A percentile compares a stretch with the other conserved stretches of the same genome.
These are phyloP conservation scores for Wickerhamomyces chambardii DNA, from an alignment of 805 yeast genomes.

Conservation along the genomic window DNA sequence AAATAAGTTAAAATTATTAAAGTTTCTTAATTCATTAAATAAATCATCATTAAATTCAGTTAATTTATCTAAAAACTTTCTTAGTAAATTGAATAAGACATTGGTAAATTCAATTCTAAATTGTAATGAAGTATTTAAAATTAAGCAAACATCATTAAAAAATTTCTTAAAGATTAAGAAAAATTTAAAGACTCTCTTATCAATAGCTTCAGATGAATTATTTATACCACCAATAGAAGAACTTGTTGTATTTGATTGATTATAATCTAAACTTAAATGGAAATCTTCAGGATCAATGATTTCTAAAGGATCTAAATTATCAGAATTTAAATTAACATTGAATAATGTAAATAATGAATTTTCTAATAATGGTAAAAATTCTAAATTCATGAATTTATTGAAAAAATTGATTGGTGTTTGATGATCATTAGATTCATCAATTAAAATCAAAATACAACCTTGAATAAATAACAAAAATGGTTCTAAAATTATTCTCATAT, in stretches of 20 bases:
- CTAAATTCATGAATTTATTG: slow-evolving; percentile 50
- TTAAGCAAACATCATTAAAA: slow-evolving; percentile 11
- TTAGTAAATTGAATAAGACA: slow-evolving; percentile 13
- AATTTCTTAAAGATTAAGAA: slow-evolving; percentile 13
- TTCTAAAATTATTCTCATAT: slow-evolving; percentile 72
- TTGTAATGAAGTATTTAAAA: slow-evolving; percentile 17
- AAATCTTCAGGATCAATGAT: slow-evolving; percentile 12
- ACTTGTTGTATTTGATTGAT: slow-evolving; percentile 21
- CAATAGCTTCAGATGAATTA: slow-evolving; percentile 4
- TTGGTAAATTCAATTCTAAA: slow-evolving; percentile 16
- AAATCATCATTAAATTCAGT: slow-evolving; percentile 14
- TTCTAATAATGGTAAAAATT: slow-evolving; percentile 58
- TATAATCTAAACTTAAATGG: slow-evolving; percentile 7
- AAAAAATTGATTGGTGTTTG: slow-evolving; percentile 39
- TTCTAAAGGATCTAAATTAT: slow-evolving; percentile 27
- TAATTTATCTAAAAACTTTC: slow-evolving; percentile 13
- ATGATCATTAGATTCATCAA: slow-evolving; percentile 13
- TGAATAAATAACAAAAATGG: slow-evolving; percentile 63
- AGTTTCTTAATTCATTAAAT: slow-evolving; percentile 11
- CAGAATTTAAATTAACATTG: slow-evolving; percentile 27
- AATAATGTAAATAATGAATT: slow-evolving; percentile 45
- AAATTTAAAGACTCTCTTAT: slow-evolving; percentile 7
- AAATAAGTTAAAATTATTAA: slow-evolving; percentile 1
- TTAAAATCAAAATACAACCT: slow-evolving; percentile 38
- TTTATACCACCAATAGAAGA: slow-evolving; percentile 19